Percentiles rank a stretch among this genome's conserved stretches.
Evolutionary conservation across 1,284 basidiomycete genomes (phyloP).

Genomic region (Sutorius eximius): DNA sequence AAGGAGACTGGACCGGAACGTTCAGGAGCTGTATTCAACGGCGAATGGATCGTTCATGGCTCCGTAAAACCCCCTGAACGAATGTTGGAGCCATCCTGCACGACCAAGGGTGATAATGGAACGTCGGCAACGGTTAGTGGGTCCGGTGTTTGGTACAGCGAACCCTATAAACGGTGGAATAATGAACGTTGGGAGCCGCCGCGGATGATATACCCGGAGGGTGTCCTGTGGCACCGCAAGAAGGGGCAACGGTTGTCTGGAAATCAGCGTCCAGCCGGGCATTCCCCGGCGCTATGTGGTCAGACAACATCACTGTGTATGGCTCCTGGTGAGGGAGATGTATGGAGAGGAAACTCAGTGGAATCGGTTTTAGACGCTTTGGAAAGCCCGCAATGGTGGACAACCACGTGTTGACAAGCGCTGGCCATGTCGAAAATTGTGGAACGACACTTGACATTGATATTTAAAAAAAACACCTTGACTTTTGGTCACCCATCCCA

Average conservation of each 20-base stretch:
- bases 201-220: constrained; percentile 7
- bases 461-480: background rate
- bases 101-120: constrained; percentile 5
- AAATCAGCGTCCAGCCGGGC: background rate
- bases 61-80: background rate
- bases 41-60: background rate
- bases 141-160: background rate
- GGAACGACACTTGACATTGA: background rate
- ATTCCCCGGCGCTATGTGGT: background rate
- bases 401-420: background rate
- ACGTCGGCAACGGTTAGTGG: constrained; percentile 1
- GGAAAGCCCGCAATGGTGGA: background rate
- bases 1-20: background rate
- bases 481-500: constrained; percentile 8
- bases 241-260: background rate
- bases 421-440: background rate
- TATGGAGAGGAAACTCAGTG: background rate
- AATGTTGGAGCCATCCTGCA: constrained; percentile 19
- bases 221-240: constrained; percentile 4
- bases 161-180: background rate
- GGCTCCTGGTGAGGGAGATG: background rate
- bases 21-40: background rate
- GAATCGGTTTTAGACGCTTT: background rate
- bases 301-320: background rate
- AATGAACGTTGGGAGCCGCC: constrained; percentile 12